Evolutionary conservation across 2,329 filamentous ascomycete genomes (phyloP).

Genomic region (Hypoxylon sp.): DNA sequence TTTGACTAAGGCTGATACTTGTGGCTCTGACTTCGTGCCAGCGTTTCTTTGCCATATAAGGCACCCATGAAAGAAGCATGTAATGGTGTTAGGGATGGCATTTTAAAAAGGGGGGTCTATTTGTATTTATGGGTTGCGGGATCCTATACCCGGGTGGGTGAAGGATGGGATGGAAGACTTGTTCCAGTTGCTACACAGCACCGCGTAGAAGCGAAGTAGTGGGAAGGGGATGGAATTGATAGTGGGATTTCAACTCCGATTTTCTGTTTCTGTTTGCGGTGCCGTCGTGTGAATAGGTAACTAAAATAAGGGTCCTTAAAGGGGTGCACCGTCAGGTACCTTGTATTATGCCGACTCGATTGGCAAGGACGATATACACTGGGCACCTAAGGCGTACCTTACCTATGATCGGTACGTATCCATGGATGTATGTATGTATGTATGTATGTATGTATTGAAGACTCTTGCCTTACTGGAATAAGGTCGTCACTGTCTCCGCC

Average conservation of each 20-base stretch:
- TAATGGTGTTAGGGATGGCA: slow-evolving; percentile 9
- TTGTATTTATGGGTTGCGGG: slow-evolving; percentile 3
- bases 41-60: not conserved
- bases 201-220: slow-evolving; percentile 1
- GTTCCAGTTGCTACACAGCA: not conserved
- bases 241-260: not conserved
- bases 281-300: not conserved
- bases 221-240: not conserved
- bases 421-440: too few relatives aligned
- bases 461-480: not conserved
- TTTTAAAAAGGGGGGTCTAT: not conserved
- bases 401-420: not conserved
- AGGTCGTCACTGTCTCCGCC: not conserved
- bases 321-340: not conserved
- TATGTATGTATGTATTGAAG: too few relatives aligned
- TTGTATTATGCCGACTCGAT: not conserved
- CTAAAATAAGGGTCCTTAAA: not conserved
- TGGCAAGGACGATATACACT: not conserved
- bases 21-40: slow-evolving; percentile 26
- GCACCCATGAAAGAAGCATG: not conserved
- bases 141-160: not conserved
- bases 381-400: not conserved
- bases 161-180: not conserved
- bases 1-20: slow-evolving; percentile 55
- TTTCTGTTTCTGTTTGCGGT: not conserved